Percentiles rank a stretch among this genome's conserved stretches.
phyloP scores from a whole-genome alignment of 371 early-diverging fungal species.

The Rhizopus stolonifer region DNA sequence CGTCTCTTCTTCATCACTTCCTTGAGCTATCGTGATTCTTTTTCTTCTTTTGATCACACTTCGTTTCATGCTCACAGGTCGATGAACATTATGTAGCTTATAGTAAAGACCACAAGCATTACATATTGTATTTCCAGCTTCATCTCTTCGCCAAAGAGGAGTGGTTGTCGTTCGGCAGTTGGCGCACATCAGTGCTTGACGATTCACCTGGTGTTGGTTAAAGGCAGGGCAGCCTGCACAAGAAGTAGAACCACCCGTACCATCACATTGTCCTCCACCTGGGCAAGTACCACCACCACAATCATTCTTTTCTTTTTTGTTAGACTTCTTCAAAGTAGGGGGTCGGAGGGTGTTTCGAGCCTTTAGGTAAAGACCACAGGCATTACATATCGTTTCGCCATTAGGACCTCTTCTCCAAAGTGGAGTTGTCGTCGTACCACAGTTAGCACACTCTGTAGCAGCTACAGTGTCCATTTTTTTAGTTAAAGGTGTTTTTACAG shows the following conservation, averaged over 20 bases:
- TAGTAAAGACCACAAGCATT: conserved; percentile 90
- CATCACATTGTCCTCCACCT: conserved; percentile 75
- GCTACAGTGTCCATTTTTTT: conserved; percentile 24
- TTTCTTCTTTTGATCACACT: conserved; percentile 85
- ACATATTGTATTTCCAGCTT: conserved; percentile 78
- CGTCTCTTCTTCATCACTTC: conserved; percentile 16
- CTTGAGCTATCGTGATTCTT: conserved; percentile 53
- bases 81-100: conserved; percentile 77
- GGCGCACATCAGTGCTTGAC: conserved; percentile 63
- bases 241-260: conserved; percentile 65
- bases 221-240: conserved; percentile 76
- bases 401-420: conserved; percentile 84
- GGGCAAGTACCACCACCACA: conserved; percentile 64
- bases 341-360: conserved; percentile 39
- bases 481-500: not conserved
- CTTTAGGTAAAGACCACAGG: conserved; percentile 75
- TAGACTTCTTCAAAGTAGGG: conserved; percentile 44
- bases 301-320: conserved; percentile 18
- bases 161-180: conserved; percentile 84
- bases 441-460: conserved; percentile 75
- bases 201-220: conserved; percentile 63
- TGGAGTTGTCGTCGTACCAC: conserved; percentile 81
- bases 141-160: conserved; percentile 89
- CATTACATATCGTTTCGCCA: conserved; percentile 84
- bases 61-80: conserved; percentile 80